Percentiles rank a stretch among this genome's conserved stretches.
These are phyloP conservation scores for Suhomyces kunorum DNA, from an alignment of 1,139 yeast genomes.

Conservation along the genomic window DNA sequence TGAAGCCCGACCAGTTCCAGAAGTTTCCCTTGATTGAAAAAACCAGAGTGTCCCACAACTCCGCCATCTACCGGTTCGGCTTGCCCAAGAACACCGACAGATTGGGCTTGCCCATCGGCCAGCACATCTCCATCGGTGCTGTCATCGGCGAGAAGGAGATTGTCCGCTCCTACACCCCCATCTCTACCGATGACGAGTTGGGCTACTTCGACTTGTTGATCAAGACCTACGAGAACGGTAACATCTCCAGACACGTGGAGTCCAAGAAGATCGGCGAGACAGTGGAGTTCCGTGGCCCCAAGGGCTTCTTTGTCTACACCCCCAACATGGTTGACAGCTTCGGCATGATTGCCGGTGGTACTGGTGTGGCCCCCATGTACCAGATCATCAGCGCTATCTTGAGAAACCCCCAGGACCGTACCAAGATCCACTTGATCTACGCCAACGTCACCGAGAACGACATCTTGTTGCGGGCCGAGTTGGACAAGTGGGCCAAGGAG, in stretches of 20 bases:
- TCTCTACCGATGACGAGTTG: slow-evolving; percentile 78
- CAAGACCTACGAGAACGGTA: slow-evolving; percentile 91
- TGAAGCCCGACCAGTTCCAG: slow-evolving; percentile 67
- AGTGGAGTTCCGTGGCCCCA: slow-evolving; percentile 75
- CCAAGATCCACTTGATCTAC: slow-evolving; percentile 70
- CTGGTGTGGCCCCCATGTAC: slow-evolving; percentile 90
- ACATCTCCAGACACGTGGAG: slow-evolving; percentile 76
- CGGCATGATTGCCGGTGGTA: slow-evolving; percentile 95
- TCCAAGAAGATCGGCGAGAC: slow-evolving; percentile 54
- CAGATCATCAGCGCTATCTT: slow-evolving; percentile 83
- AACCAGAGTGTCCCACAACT: slow-evolving; percentile 75
- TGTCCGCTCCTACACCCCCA: slow-evolving; percentile 92
- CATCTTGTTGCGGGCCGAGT: slow-evolving; percentile 74
- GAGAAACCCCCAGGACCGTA: slow-evolving; percentile 71
- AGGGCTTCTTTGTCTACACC: slow-evolving; percentile 83
- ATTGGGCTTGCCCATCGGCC: slow-evolving; percentile 93
- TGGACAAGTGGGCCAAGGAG: slow-evolving; percentile 64
- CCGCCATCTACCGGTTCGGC: slow-evolving; percentile 83
- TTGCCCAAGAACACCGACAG: slow-evolving; percentile 74
- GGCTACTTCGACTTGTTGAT: slow-evolving; percentile 90
- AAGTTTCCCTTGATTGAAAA: slow-evolving; percentile 84
- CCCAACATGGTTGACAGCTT: slow-evolving; percentile 77
- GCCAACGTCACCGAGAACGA: slow-evolving; percentile 81
- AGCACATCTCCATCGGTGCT: slow-evolving; percentile 82
- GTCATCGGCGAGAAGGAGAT: slow-evolving; percentile 77